These are phyloP conservation scores for Rosa rugosa DNA, from an alignment of 306 rosid species.

Conservation along the genomic window DNA sequence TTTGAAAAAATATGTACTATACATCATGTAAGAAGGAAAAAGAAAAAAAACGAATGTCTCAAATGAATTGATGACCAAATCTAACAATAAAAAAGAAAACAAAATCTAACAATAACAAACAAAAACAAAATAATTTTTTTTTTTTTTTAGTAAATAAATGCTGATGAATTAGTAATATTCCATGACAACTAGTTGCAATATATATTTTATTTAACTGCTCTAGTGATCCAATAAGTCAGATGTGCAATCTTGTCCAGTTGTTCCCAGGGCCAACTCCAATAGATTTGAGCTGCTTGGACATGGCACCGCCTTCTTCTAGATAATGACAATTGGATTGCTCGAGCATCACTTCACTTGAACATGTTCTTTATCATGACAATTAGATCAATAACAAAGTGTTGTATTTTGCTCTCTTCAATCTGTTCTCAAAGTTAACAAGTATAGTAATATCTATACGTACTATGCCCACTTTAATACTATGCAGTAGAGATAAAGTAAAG, in stretches of 20 bases:
- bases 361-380: neutral
- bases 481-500: too few species aligned
- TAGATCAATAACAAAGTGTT: neutral
- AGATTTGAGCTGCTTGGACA: slow-evolving; percentile 5
- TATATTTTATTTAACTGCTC: neutral
- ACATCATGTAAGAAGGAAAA: too few species aligned
- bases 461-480: too few species aligned
- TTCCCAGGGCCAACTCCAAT: neutral
- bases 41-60: too few species aligned
- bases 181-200: neutral
- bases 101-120: neutral
- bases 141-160: neutral
- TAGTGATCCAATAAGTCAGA: slow-evolving; percentile 5
- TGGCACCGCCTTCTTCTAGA: neutral
- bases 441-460: too few species aligned
- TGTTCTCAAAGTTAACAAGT: too few species aligned
- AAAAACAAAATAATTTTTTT: too few species aligned
- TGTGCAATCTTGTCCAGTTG: neutral
- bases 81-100: neutral
- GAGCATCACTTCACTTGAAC: neutral
- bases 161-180: neutral
- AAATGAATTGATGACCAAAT: too few species aligned
- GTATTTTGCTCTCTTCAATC: neutral
- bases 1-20: too few species aligned
- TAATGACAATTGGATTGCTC: slow-evolving; percentile 4